A percentile compares a stretch with the other conserved stretches of the same genome.
Conservation (phyloP, 345 rosid genomes). For the Boechera stricta region DNA sequence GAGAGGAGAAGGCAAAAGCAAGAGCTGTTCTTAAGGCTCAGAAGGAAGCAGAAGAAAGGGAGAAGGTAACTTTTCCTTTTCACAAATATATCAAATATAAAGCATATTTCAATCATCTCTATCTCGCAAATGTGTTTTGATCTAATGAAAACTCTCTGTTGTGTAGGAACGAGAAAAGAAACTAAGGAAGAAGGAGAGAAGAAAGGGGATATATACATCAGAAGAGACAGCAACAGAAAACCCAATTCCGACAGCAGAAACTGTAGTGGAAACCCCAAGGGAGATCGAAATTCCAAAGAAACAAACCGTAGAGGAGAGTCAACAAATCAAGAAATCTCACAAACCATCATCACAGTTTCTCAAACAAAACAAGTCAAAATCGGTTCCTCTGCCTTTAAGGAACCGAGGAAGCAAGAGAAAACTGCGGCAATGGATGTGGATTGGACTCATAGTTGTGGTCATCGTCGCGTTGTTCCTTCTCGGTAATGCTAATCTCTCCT, state of each 20-base stretch:
- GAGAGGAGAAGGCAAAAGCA: conserved; percentile 73
- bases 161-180: conserved; percentile 83
- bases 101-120: not conserved
- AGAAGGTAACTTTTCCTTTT: conserved; percentile 57
- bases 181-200: conserved; percentile 75
- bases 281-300: conserved; percentile 42
- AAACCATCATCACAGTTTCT: conserved; percentile 53
- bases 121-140: not conserved
- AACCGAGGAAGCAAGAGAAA: conserved; percentile 68
- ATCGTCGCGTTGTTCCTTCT: conserved; percentile 59
- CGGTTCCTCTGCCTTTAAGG: conserved; percentile 72
- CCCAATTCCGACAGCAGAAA: conserved; percentile 43
- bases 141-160: conserved; percentile 16
- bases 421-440: conserved; percentile 87
- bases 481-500: conserved; percentile 56
- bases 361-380: conserved; percentile 64
- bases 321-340: conserved; percentile 58
- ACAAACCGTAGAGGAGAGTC: conserved; percentile 42
- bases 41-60: conserved; percentile 80
- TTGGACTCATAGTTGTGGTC: conserved; percentile 44
- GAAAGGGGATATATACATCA: conserved; percentile 41
- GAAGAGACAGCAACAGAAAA: conserved; percentile 41
- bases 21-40: conserved; percentile 69
- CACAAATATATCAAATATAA: not conserved
- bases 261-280: conserved; percentile 47